Evolutionary conservation across 2,329 filamentous ascomycete genomes (phyloP), one percentile per base, ranked within the genome.

Genomic region (Aspergillus costaricaensis): DNA sequence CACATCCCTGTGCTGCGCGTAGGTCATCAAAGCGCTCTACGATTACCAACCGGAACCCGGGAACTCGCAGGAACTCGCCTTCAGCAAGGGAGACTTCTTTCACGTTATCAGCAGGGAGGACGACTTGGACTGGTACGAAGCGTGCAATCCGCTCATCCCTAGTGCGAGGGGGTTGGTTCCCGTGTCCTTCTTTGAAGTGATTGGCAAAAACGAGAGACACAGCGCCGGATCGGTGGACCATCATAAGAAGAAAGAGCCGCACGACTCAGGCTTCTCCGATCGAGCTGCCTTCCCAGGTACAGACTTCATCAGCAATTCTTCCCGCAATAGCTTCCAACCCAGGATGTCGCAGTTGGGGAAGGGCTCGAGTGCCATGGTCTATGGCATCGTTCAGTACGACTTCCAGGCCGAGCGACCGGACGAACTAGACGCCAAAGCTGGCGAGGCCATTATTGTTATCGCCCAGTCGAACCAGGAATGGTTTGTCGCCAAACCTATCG

Each of bases 401-500:
- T 99, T 99, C 78, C 87, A 91, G 68, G 95, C 95, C 0, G 94
- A 98, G 78, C 83, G 94, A 59, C 91, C 92, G n/a, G 95, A 99
- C 76, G 95, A 99, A 79, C 80, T 99, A 60, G 93, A 97, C 68
- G 95, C 95, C 52, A 96, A 96, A 76, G 90, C 92, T 50, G 94
- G 93, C 60, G 95, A 99, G 78, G 91, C 93, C 56, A 97, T 99
- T 72, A 97, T 99, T 66, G 93, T 99, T 57, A 98, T 98, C 74
- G 95, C 95, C 48, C 95, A 98, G 77, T 98, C 94, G 6, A 98
- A 98, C 72, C 92, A 94, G 5, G 95, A 99, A 77, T 99, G 95
- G 95, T 98, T 98, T 72, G 94, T 99, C 63, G 95, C 95, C 54
- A 99, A 99, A 79, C 95, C 95, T n/a, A 99, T 99, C 74, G 94